A percentile compares a stretch with the other conserved stretches of the same genome.
Conservation (phyloP, 768 basidiomycete species). For the Lactarius akahatsu region DNA sequence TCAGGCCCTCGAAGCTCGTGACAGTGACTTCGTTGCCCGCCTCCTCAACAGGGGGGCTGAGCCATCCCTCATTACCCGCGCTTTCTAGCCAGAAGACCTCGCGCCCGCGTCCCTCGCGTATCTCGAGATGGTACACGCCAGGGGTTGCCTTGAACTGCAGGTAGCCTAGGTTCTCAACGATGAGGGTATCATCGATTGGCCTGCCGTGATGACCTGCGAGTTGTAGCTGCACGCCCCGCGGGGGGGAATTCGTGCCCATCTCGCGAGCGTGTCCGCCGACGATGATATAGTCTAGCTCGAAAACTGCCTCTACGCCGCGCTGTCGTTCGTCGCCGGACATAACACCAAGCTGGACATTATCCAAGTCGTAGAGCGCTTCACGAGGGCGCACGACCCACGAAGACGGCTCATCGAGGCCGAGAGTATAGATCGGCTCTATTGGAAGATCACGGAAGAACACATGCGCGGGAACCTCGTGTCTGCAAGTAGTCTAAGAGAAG, state of each 20-base stretch:
- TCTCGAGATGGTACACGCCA: constrained; percentile 80
- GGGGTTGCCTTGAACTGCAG: constrained; percentile 93
- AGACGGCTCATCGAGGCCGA: constrained; percentile 87
- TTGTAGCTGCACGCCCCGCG: constrained; percentile 90
- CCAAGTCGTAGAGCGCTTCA: constrained; percentile 87
- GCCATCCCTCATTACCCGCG: constrained; percentile 87
- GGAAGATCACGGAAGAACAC: constrained; percentile 74
- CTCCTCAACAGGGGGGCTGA: constrained; percentile 66
- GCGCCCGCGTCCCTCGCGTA: constrained; percentile 76
- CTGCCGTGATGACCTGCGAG: constrained; percentile 49
- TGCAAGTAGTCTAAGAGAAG: constrained; percentile 32
- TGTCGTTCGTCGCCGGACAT: constrained; percentile 55
- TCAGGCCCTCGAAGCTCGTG: constrained; percentile 88
- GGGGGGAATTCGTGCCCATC: constrained; percentile 56
- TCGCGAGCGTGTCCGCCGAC: constrained; percentile 96
- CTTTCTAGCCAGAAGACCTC: constrained; percentile 83
- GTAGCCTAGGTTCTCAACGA: constrained; percentile 95
- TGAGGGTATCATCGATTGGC: constrained; percentile 79
- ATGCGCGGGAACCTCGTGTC: constrained; percentile 56
- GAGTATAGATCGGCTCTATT: constrained; percentile 84
- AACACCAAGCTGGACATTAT: constrained; percentile 85
- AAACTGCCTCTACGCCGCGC: constrained; percentile 67
- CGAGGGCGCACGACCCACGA: constrained; percentile 94
- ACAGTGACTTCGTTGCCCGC: constrained; percentile 76
- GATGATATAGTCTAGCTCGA: constrained; percentile 87